Percentiles rank a stretch among this genome's conserved stretches.
These are phyloP conservation scores for Thelephora aurantiotincta DNA, from an alignment of 768 basidiomycete species.

Conservation along the genomic window DNA sequence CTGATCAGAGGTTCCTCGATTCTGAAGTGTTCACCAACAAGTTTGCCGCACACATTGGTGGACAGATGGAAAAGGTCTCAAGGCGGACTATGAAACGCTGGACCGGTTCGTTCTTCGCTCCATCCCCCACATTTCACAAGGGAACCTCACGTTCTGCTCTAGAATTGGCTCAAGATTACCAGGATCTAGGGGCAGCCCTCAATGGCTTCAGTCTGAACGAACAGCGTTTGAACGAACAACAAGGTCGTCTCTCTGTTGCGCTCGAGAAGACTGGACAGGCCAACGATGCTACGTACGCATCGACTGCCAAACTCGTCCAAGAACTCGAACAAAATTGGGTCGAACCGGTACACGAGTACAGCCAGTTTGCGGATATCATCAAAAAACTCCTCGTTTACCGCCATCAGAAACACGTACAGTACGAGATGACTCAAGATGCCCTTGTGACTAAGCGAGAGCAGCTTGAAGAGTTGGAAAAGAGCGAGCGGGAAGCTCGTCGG, in stretches of 20 bases:
- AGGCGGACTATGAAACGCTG: constrained; percentile 86
- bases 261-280: constrained; percentile 97
- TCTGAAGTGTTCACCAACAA: constrained; percentile 94
- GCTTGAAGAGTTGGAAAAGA: constrained; percentile 83
- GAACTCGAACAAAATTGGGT: constrained; percentile 92
- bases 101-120: constrained; percentile 57
- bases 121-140: not conserved
- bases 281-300: constrained; percentile 85
- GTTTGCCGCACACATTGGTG: constrained; percentile 83
- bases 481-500: constrained; percentile 79
- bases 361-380: constrained; percentile 90
- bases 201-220: constrained; percentile 93
- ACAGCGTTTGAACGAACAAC: constrained; percentile 11
- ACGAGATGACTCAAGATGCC: constrained; percentile 89
- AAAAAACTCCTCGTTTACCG: constrained; percentile 89
- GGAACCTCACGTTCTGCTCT: not conserved
- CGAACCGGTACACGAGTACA: constrained; percentile 91
- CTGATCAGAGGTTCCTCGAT: constrained; percentile 92
- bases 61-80: constrained; percentile 95
- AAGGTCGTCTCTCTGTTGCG: constrained; percentile 53
- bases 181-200: constrained; percentile 81
- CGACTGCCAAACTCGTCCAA: constrained; percentile 84
- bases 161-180: constrained; percentile 79
- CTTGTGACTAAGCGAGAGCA: constrained; percentile 75
- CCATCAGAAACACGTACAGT: constrained; percentile 96